Evolutionary conservation across 345 rosid species (phyloP).

Genomic region (Jatropha curcas): DNA sequence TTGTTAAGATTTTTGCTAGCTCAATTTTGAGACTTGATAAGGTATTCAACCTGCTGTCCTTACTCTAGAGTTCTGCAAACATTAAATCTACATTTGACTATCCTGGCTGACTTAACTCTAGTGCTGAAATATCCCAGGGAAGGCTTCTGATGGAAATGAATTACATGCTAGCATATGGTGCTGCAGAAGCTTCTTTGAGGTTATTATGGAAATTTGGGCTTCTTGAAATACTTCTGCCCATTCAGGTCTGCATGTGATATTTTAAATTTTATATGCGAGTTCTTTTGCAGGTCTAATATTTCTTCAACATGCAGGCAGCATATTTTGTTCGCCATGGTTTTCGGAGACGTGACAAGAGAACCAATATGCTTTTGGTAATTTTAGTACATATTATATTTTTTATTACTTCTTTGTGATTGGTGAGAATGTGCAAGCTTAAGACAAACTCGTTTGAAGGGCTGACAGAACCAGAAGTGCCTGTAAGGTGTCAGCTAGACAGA

Average conservation of each 20-base stretch:
- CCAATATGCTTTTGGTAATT: conserved; percentile 91
- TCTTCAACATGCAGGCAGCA: conserved; percentile 60
- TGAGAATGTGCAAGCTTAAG: neutral
- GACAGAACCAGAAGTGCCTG: too few species aligned
- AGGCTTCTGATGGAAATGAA: conserved; percentile 96
- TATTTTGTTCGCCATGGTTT: conserved; percentile 71
- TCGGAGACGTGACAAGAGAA: conserved; percentile 83
- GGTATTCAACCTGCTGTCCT: conserved; percentile 39
- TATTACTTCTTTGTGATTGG: neutral
- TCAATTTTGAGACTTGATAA: conserved; percentile 66
- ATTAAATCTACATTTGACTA: conserved; percentile 10
- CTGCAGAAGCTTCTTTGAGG: conserved; percentile 92
- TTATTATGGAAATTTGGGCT: conserved; percentile 92
- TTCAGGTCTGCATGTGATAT: conserved; percentile 53
- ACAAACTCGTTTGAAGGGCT: too few species aligned
- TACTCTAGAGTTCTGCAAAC: neutral
- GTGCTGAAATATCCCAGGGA: conserved; percentile 45
- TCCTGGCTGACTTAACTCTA: conserved; percentile 20
- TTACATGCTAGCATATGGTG: conserved; percentile 95
- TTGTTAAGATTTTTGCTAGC: conserved; percentile 54
- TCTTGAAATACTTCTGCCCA: conserved; percentile 77
- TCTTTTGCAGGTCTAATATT: conserved; percentile 16
- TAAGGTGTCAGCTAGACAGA: neutral
- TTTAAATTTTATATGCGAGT: neutral
- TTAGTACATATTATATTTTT: neutral